These are phyloP conservation scores for Botryosphaeria dothidea DNA, from an alignment of 2,329 filamentous ascomycete species.

Conservation along the genomic window DNA sequence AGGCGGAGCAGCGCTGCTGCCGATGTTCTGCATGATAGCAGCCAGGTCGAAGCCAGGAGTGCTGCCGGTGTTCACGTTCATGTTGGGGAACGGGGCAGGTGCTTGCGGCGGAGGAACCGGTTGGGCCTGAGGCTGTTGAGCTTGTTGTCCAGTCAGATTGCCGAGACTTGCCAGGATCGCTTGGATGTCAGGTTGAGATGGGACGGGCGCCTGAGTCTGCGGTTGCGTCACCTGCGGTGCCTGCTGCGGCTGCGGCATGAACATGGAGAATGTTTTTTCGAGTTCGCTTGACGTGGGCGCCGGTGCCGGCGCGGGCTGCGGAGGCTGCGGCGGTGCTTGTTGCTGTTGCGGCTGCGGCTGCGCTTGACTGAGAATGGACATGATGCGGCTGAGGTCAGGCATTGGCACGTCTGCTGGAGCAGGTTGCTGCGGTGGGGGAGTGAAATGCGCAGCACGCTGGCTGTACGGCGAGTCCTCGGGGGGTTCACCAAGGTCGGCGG, in stretches of 20 bases:
- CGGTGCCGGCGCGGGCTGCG: slow-evolving; percentile 21
- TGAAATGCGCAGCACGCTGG: slow-evolving; percentile 22
- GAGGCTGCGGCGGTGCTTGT: slow-evolving; percentile 20
- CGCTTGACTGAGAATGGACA: slow-evolving; percentile 11
- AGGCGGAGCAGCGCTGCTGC: background rate
- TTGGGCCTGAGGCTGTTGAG: slow-evolving; percentile 21
- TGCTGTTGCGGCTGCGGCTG: slow-evolving; percentile 25
- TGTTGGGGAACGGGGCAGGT: slow-evolving; percentile 5
- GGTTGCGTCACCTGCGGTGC: slow-evolving; percentile 4
- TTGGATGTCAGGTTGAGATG: slow-evolving; percentile 12
- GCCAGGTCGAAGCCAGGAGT: slow-evolving; percentile 20
- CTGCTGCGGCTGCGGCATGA: slow-evolving; percentile 22
- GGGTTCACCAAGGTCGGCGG: slow-evolving; percentile 42
- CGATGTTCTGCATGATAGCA: slow-evolving; percentile 20
- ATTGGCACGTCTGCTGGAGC: background rate
- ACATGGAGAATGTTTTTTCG: slow-evolving; percentile 20
- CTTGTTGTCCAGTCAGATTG: slow-evolving; percentile 24
- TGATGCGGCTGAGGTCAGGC: slow-evolving; percentile 13
- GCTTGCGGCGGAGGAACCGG: background rate
- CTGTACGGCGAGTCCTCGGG: slow-evolving; percentile 26
- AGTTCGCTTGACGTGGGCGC: slow-evolving; percentile 20
- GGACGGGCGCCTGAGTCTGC: slow-evolving; percentile 24
- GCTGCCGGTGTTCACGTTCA: slow-evolving; percentile 1
- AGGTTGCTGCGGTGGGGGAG: slow-evolving; percentile 24
- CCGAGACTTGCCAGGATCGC: slow-evolving; percentile 26